A percentile compares a stretch with the other conserved stretches of the same genome.
These are phyloP conservation scores for Linum tenue DNA, from an alignment of 345 rosid genomes.

Conservation along the genomic window DNA sequence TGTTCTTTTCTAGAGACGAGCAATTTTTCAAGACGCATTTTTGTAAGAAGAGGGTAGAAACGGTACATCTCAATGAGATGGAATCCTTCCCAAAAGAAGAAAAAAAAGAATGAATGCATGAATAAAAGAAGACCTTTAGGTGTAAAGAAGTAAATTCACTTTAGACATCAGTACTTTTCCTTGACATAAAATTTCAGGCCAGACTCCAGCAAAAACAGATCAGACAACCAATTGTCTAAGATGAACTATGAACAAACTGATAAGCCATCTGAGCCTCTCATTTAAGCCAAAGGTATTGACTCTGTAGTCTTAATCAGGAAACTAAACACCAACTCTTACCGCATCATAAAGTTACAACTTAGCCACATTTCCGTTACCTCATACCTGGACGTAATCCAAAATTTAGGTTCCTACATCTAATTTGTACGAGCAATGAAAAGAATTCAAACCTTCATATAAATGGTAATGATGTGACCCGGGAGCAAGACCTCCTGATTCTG, in stretches of 20 bases:
- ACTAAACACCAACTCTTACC: neutral
- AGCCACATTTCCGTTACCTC: neutral
- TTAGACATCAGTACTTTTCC: too few species aligned
- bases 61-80: too few species aligned
- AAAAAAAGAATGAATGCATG: neutral
- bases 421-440: neutral
- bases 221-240: too few species aligned
- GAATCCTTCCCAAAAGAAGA: too few species aligned
- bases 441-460: conserved; percentile 69
- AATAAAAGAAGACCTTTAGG: neutral
- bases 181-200: too few species aligned
- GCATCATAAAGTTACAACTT: neutral
- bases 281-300: neutral
- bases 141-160: too few species aligned
- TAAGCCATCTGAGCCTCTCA: neutral
- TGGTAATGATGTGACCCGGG: conserved; percentile 82
- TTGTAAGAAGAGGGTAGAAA: too few species aligned
- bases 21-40: too few species aligned
- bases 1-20: too few species aligned
- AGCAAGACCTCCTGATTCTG: conserved; percentile 95
- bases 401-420: neutral
- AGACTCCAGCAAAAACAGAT: too few species aligned
- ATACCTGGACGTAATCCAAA: neutral
- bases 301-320: neutral
- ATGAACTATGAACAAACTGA: too few species aligned